Evolutionary conservation across 441 rosid genomes (phyloP).

Genomic region (Codiaeum variegatum): DNA sequence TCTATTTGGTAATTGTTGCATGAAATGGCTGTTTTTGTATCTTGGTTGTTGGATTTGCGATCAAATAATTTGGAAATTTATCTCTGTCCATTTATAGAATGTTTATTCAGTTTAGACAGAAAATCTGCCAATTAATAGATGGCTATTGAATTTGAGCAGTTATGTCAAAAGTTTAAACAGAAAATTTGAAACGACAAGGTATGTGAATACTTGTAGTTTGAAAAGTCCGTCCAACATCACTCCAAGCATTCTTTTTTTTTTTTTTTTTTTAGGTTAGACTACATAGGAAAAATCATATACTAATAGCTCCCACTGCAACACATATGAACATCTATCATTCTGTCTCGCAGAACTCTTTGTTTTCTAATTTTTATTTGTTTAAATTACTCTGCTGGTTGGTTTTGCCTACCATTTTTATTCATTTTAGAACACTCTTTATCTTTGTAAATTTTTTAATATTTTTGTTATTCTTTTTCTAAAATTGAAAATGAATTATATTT

Average conservation of each 20-base stretch:
- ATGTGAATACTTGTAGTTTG: not conserved
- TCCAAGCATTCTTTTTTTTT: not conserved
- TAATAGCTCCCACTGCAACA: not conserved
- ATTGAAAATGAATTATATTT: not conserved
- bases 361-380: not conserved
- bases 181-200: not conserved
- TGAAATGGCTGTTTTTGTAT: not conserved
- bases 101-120: not conserved
- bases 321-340: not conserved
- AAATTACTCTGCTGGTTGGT: not conserved
- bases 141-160: too few relatives aligned
- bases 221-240: not conserved
- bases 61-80: not conserved
- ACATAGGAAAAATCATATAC: not conserved
- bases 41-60: not conserved
- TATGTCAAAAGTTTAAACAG: not conserved
- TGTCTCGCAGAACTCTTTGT: not conserved
- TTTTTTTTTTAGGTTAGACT: not conserved
- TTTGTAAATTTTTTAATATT: not conserved
- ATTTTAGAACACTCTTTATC: not conserved
- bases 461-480: not conserved
- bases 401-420: not conserved
- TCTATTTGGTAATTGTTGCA: not conserved
- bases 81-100: not conserved
- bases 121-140: not conserved